These are phyloP conservation scores for Andrographis paniculata DNA, from an alignment of 305 asterid species.

Conservation along the genomic window DNA sequence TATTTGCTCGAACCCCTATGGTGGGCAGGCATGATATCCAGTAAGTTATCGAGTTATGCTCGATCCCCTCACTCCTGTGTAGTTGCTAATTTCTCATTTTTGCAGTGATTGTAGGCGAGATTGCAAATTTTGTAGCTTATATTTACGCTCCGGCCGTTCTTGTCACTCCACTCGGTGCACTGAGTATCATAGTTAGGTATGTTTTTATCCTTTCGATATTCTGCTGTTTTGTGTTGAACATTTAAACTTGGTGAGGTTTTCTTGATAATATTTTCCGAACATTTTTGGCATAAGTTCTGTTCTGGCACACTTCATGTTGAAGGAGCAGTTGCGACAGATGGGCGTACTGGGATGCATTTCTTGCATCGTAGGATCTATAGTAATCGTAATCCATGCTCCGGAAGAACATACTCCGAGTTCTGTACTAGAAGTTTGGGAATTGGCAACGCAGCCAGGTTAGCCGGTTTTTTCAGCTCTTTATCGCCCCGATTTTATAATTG, in stretches of 20 bases:
- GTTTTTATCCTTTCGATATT: constrained; percentile 6
- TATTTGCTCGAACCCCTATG: constrained; percentile 83
- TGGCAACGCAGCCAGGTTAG: constrained; percentile 79
- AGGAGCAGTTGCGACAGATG: constrained; percentile 47
- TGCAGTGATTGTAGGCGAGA: constrained; percentile 80
- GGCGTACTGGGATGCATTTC: constrained; percentile 62
- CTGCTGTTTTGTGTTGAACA: background rate
- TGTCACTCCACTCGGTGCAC: constrained; percentile 90
- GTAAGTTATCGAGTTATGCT: constrained; percentile 32
- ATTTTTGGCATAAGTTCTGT: constrained; percentile 36
- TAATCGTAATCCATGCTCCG: constrained; percentile 71
- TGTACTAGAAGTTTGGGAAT: constrained; percentile 56
- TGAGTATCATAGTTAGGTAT: constrained; percentile 83
- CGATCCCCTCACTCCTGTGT: background rate
- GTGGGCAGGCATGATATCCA: constrained; percentile 92
- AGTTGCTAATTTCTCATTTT: constrained; percentile 13
- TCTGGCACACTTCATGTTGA: constrained; percentile 62
- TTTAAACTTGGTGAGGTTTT: constrained; percentile 9
- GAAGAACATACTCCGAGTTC: constrained; percentile 63
- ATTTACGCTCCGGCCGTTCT: constrained; percentile 89
- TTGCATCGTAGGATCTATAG: constrained; percentile 62
- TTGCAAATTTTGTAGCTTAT: constrained; percentile 82
- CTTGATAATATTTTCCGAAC: background rate
- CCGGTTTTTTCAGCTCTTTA: too few relatives aligned
- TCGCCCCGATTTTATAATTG: background rate